These are phyloP conservation scores for Chalciporus chontae DNA, from an alignment of 768 basidiomycete species.

Conservation along the genomic window DNA sequence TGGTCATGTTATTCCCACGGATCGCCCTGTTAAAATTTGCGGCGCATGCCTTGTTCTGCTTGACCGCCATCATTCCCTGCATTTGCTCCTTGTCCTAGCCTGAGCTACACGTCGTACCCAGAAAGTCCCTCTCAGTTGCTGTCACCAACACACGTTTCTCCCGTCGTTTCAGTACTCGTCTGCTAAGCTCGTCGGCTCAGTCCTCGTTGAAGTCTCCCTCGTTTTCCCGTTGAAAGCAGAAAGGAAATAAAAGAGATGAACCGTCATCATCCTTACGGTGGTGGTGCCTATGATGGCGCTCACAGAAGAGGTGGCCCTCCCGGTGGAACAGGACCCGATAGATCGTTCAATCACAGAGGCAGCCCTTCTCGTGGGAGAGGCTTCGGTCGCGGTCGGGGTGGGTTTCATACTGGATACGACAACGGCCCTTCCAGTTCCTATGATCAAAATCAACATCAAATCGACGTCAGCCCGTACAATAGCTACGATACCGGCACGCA, in stretches of 20 bases:
- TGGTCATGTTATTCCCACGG: constrained; percentile 22
- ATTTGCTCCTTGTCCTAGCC: constrained; percentile 19
- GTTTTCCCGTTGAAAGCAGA: constrained; percentile 24
- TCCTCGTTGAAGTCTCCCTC: constrained; percentile 19
- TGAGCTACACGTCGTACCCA: constrained; percentile 21
- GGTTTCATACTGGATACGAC: constrained; percentile 54
- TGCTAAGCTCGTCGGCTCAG: constrained; percentile 26
- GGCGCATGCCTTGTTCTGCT: constrained; percentile 16
- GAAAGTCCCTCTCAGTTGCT: constrained; percentile 23
- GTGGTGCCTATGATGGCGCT: constrained; percentile 53
- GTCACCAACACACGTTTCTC: constrained; percentile 15
- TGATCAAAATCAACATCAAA: constrained; percentile 64
- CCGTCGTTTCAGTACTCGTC: constrained; percentile 17
- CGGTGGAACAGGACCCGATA: constrained; percentile 67
- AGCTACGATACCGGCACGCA: constrained; percentile 57
- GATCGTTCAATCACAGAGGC: constrained; percentile 64
- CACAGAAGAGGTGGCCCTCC: constrained; percentile 65
- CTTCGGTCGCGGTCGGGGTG: constrained; percentile 52
- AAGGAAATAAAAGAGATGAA: constrained; percentile 52
- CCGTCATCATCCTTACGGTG: constrained; percentile 85
- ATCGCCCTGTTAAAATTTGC: constrained; percentile 31
- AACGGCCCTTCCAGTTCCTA: constrained; percentile 51
- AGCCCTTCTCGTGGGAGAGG: constrained; percentile 47
- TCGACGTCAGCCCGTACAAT: constrained; percentile 64
- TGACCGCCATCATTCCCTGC: constrained; percentile 37